These are phyloP conservation scores for Chytriomyces sp. DNA, from an alignment of 192 early-diverging fungal species.

Conservation along the genomic window DNA sequence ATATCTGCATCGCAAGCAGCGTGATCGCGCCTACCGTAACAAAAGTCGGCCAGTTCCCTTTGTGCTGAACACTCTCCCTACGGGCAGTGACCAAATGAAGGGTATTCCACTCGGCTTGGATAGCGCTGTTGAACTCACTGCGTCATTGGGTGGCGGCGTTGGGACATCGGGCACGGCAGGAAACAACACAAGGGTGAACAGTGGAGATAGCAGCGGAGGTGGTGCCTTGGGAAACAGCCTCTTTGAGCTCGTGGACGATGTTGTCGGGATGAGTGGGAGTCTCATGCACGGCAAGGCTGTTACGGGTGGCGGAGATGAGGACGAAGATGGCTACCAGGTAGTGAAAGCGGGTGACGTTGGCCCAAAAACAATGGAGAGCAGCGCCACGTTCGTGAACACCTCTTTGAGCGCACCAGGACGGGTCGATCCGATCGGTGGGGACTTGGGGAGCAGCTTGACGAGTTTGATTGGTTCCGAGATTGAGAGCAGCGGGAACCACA, in stretches of 20 bases:
- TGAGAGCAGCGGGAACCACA: not conserved
- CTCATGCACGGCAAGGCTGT: not conserved
- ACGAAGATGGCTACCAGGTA: not conserved
- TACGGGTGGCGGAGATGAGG: not conserved
- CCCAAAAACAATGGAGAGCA: not conserved
- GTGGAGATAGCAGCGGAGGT: no score
- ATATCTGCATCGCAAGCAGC: not conserved
- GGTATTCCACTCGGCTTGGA: not conserved
- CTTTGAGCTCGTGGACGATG: no score
- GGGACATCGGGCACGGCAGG: not conserved
- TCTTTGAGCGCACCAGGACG: not conserved
- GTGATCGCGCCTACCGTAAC: no score
- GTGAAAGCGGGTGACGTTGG: not conserved
- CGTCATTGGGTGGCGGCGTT: not conserved
- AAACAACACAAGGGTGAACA: no score
- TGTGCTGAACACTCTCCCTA: no score
- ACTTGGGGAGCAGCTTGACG: not conserved
- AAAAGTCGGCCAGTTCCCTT: no score
- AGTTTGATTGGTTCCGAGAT: not conserved
- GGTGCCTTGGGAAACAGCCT: no score
- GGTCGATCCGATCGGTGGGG: not conserved
- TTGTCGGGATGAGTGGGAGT: not conserved
- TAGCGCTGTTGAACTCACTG: not conserved
- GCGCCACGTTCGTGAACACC: not conserved
- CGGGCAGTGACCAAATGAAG: not conserved